Conservation (phyloP, 768 basidiomycete species). For the Lentinula sp. region DNA sequence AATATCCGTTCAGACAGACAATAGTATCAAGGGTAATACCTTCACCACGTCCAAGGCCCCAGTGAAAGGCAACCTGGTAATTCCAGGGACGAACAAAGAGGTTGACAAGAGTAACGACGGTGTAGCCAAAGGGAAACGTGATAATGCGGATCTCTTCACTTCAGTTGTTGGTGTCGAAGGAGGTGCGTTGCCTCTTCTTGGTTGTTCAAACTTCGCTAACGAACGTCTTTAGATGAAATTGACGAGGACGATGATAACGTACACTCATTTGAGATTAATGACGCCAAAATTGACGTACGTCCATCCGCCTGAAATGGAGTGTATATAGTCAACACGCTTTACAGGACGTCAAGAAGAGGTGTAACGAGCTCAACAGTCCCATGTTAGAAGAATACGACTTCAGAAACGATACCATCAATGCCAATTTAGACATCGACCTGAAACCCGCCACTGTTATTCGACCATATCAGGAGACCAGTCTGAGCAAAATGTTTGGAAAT, state of each 20-base stretch:
- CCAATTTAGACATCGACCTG: slow-evolving; percentile 96
- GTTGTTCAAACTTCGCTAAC: background rate
- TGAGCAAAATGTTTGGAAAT: slow-evolving; percentile 99
- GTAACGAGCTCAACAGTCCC: slow-evolving; percentile 94
- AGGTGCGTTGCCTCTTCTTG: slow-evolving; percentile 39
- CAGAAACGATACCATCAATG: slow-evolving; percentile 92
- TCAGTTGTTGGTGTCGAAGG: slow-evolving; percentile 94
- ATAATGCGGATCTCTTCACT: slow-evolving; percentile 82
- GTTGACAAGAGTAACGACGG: slow-evolving; percentile 66
- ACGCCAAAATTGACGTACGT: slow-evolving; percentile 86
- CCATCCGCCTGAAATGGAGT: background rate
- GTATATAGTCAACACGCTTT: background rate
- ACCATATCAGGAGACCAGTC: slow-evolving; percentile 96
- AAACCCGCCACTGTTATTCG: slow-evolving; percentile 97
- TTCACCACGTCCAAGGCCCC: slow-evolving; percentile 83
- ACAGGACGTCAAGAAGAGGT: slow-evolving; percentile 92
- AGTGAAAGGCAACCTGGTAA: slow-evolving; percentile 73
- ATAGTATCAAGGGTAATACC: slow-evolving; percentile 68
- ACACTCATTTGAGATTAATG: slow-evolving; percentile 94
- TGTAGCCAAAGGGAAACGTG: slow-evolving; percentile 22
- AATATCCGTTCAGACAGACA: slow-evolving; percentile 59
- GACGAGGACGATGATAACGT: slow-evolving; percentile 98
- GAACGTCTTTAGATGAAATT: slow-evolving; percentile 68
- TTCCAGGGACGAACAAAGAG: slow-evolving; percentile 78
- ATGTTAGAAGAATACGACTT: slow-evolving; percentile 99